Evolutionary conservation across 2,329 filamentous ascomycete genomes (phyloP).

Genomic region (Shiraia sp.): DNA sequence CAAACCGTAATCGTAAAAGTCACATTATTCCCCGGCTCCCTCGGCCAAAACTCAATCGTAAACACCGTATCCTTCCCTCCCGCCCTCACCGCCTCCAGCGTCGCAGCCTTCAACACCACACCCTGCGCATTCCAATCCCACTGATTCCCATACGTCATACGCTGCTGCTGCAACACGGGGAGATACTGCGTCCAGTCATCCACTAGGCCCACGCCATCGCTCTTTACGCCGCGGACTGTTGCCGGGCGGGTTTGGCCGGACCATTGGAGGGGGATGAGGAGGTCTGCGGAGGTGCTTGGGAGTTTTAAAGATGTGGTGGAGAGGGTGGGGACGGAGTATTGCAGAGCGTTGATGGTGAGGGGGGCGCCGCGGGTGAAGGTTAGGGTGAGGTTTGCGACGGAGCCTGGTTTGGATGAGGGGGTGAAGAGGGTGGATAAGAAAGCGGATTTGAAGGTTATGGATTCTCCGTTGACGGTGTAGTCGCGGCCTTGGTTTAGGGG

Average conservation of each 20-base stretch:
- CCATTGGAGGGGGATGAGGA: conserved; percentile 58
- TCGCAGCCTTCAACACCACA: conserved; percentile 53
- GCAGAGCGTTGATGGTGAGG: conserved; percentile 54
- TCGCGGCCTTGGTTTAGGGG: conserved; percentile 47
- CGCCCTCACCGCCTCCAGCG: conserved; percentile 53
- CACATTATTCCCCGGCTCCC: conserved; percentile 53
- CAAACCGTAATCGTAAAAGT: conserved; percentile 54
- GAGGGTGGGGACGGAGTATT: conserved; percentile 54
- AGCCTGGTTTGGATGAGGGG: conserved; percentile 48
- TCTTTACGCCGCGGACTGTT: conserved; percentile 55
- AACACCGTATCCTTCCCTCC: conserved; percentile 53
- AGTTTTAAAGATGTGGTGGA: conserved; percentile 29
- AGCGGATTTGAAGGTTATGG: conserved; percentile 52
- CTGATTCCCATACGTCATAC: conserved; percentile 54
- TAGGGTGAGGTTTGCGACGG: conserved; percentile 57
- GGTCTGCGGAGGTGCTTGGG: conserved; percentile 44
- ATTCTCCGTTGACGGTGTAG: conserved; percentile 52
- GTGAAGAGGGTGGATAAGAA: conserved; percentile 55
- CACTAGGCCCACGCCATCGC: conserved; percentile 55
- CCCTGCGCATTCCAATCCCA: conserved; percentile 56
- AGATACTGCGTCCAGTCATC: conserved; percentile 62
- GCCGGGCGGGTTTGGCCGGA: conserved; percentile 56
- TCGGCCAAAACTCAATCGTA: conserved; percentile 60
- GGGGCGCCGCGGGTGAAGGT: conserved; percentile 57
- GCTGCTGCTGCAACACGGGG: conserved; percentile 54